Percentiles rank a stretch among this genome's conserved stretches.
Evolutionary conservation across 306 rosid genomes (phyloP).

Genomic region (Lathyrus oleraceus): DNA sequence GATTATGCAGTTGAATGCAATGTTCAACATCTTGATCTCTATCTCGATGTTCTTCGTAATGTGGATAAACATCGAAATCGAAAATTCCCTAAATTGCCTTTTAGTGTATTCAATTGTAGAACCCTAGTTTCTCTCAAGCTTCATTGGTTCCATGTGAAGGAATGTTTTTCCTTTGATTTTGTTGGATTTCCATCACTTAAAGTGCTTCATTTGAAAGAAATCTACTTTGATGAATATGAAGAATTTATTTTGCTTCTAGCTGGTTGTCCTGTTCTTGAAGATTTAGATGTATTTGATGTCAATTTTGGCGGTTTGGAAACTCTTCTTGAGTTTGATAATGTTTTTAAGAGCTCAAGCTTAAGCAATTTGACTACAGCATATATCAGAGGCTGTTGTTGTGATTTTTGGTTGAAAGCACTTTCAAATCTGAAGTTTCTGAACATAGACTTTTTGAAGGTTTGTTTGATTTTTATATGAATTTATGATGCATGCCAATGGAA

Average conservation of each 20-base stretch:
- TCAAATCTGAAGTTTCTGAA: not conserved
- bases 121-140: constrained; percentile 19
- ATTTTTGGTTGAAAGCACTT: not conserved
- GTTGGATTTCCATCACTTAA: constrained; percentile 9
- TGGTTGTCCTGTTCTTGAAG: constrained; percentile 14
- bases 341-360: not conserved
- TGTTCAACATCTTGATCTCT: not conserved
- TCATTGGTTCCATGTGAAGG: not conserved
- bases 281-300: not conserved
- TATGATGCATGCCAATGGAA: not conserved
- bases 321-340: not conserved
- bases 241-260: not conserved
- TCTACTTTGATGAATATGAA: not conserved
- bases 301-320: not conserved
- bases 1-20: not conserved
- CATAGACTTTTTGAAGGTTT: not conserved
- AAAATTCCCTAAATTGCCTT: not conserved
- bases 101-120: not conserved
- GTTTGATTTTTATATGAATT: not conserved
- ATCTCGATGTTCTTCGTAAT: not conserved
- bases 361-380: not conserved
- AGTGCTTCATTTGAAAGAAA: not conserved
- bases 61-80: no score
- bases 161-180: not conserved
- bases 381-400: not conserved